These are phyloP conservation scores for Mortierella sp. DNA, from an alignment of 371 early-diverging fungal genomes.

Conservation along the genomic window DNA sequence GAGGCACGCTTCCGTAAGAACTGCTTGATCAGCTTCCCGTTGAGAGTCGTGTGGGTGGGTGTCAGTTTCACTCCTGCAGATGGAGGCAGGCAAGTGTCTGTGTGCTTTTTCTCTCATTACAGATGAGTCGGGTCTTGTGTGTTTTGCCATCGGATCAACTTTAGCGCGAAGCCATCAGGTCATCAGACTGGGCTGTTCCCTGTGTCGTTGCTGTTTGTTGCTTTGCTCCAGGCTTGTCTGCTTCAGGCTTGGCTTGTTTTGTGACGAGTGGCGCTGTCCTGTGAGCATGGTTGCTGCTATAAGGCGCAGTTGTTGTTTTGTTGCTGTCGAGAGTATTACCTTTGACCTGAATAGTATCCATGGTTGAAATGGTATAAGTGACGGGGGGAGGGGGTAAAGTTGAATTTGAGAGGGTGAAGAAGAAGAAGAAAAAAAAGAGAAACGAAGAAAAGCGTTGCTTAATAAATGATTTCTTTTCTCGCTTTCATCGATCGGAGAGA, in stretches of 20 bases:
- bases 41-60: not conserved
- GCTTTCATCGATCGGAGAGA: not conserved
- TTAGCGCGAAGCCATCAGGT: conserved; percentile 7
- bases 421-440: conserved; percentile 10
- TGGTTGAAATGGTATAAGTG: conserved; percentile 46
- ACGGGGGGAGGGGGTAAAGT: conserved; percentile 24
- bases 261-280: too few relatives aligned
- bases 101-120: not conserved
- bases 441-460: conserved; percentile 1
- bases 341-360: conserved; percentile 59
- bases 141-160: conserved; percentile 17
- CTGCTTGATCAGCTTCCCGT: not conserved
- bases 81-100: not conserved
- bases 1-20: not conserved
- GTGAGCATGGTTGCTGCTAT: too few relatives aligned
- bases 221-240: not conserved
- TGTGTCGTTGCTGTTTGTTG: not conserved
- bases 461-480: not conserved
- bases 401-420: conserved; percentile 30
- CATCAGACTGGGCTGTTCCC: not conserved
- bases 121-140: not conserved
- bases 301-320: not conserved
- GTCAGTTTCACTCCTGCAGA: conserved; percentile 3
- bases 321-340: conserved; percentile 24
- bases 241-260: too few relatives aligned